Conservation (phyloP, 331 rosid species). For the Cydonia oblonga region DNA sequence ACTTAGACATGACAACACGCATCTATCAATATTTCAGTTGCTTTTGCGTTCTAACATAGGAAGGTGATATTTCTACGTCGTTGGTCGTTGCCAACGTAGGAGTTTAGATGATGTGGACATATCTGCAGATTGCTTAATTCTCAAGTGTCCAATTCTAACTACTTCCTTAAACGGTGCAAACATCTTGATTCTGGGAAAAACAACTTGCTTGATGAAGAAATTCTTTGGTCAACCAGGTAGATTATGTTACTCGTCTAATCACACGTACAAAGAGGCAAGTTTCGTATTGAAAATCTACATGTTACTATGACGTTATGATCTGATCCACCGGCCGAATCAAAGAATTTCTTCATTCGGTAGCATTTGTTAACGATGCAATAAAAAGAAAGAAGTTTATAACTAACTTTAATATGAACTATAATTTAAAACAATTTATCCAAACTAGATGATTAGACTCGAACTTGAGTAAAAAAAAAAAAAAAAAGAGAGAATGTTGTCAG, state of each 20-base stretch:
- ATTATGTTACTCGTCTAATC: background rate
- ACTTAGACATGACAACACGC: background rate
- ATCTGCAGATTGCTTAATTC: background rate
- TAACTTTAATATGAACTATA: background rate
- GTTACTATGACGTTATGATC: no score
- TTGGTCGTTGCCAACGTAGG: background rate
- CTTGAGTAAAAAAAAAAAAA: background rate
- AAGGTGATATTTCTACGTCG: no score
- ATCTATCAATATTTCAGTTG: background rate
- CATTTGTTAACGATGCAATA: background rate
- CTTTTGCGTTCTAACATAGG: background rate
- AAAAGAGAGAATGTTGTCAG: no score
- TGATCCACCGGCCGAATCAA: background rate
- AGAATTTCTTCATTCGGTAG: background rate
- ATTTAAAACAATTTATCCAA: no score
- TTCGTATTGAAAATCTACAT: no score
- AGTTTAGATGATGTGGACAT: background rate
- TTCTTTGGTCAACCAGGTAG: background rate
- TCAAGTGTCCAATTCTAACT: background rate
- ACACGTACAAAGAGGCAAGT: no score
- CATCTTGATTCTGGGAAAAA: no score
- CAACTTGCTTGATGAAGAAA: no score
- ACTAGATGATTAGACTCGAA: no score
- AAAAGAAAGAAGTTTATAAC: no score
- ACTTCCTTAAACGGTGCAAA: background rate